Percentiles rank a stretch among this genome's conserved stretches.
phyloP scores from a whole-genome alignment of 257 asterid genomes.

The Solanum raphanifolium region DNA sequence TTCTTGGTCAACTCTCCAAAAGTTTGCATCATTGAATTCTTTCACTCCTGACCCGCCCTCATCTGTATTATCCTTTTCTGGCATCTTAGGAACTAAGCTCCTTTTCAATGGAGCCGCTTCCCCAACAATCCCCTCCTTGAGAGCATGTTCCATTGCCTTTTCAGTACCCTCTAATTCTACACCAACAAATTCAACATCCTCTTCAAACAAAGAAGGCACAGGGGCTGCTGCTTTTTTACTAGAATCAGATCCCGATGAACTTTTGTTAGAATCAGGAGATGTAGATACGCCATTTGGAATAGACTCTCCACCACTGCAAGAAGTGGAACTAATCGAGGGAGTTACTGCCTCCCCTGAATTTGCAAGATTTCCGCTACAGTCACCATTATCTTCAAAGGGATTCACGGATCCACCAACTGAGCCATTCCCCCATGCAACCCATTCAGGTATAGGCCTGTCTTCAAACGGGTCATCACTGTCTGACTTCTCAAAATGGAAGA shows the following conservation, averaged over 20 bases:
- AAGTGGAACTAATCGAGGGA: constrained; percentile 19
- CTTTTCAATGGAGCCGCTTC: constrained; percentile 77
- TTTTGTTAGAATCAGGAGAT: constrained; percentile 16
- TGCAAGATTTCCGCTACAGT: constrained; percentile 4
- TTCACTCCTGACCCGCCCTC: constrained; percentile 44
- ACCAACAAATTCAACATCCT: constrained; percentile 92
- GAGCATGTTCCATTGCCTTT: constrained; percentile 80
- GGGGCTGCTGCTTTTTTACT: constrained; percentile 24
- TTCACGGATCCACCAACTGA: constrained; percentile 52
- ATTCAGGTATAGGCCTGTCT: constrained; percentile 81
- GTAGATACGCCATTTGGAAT: constrained; percentile 34
- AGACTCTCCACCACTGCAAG: constrained; percentile 22
- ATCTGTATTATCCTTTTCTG: constrained; percentile 46
- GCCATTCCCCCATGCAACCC: constrained; percentile 85
- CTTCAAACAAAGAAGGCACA: constrained; percentile 83
- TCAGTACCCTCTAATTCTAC: constrained; percentile 79
- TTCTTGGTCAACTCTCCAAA: constrained; percentile 93
- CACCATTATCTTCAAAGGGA: constrained; percentile 51
- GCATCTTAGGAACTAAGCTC: constrained; percentile 29
- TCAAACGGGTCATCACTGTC: constrained; percentile 64
- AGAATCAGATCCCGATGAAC: constrained; percentile 25
- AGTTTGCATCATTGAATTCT: constrained; percentile 78
- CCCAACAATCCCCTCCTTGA: constrained; percentile 87
- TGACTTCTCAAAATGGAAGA: constrained; percentile 57
- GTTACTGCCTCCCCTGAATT: constrained; percentile 16